These are phyloP conservation scores for Malus orientalis DNA, from an alignment of 306 rosid species.

Conservation along the genomic window DNA sequence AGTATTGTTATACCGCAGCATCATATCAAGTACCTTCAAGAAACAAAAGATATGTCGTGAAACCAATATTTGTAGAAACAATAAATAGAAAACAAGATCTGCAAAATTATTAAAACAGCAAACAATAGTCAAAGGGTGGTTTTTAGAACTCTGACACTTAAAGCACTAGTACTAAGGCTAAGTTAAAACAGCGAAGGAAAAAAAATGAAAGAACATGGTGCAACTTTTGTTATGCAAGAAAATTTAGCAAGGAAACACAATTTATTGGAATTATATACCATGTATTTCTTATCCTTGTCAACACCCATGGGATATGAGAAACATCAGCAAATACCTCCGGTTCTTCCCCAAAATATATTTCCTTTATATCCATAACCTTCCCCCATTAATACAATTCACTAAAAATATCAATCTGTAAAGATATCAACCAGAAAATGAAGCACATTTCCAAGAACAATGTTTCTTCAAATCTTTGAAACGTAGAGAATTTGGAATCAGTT, in stretches of 20 bases:
- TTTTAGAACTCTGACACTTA: not conserved
- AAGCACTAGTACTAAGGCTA: not conserved
- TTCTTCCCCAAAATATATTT: not conserved
- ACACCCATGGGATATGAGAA: not conserved
- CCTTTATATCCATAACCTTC: not conserved
- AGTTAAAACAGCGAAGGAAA: not conserved
- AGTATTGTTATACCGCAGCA: conserved; percentile 47
- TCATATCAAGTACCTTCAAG: conserved; percentile 65
- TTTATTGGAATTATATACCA: no score
- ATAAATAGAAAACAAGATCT: not conserved
- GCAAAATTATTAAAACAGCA: not conserved
- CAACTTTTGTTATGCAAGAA: not conserved
- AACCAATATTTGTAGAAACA: conserved; percentile 9
- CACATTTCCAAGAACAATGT: not conserved
- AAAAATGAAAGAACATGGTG: not conserved
- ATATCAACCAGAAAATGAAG: not conserved
- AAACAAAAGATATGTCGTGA: conserved; percentile 12
- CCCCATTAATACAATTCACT: not conserved
- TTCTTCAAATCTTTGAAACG: not conserved
- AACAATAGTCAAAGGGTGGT: not conserved
- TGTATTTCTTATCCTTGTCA: not conserved
- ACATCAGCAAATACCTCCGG: not conserved
- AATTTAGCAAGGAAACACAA: no score
- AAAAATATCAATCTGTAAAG: not conserved
- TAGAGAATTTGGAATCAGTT: not conserved